Base-by-base conservation (phyloP, 2,329 filamentous ascomycete species). In the Ploettnerulaceae sp. region DNA sequence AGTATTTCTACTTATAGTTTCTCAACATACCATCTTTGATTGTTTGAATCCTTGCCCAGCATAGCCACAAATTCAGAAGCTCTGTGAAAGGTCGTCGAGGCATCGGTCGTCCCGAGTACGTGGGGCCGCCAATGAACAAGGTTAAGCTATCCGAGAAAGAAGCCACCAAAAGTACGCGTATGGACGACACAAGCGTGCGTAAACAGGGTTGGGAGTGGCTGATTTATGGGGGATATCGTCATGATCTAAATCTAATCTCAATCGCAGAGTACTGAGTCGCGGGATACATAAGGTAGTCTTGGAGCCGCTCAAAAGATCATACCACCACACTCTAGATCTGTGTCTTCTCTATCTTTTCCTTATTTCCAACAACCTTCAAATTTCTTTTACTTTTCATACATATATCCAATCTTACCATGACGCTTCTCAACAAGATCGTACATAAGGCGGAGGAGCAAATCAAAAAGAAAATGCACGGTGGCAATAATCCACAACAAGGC, bases 381-480 rank as follows among this genome's bases (percentile, higher is more conserved):
- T 18, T 18, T 20, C 21, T 6, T 3, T 4, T 9, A 14, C 9
- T 15, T 36, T 21, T 36, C 33, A 5, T n/a, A n/a, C n/a, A 9
- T 34, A 18, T 11, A 22, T 20, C 39, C 24, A 11, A 24, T 31
- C 14, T 17, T 14, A 31, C 17, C 25, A 38, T 25, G 7, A 45
- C 33, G 33, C 29, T n/a, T 31, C 34, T 45, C 34, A 28, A 44
- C 18, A 36, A 44, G 17, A 28, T 45, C 17, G 32, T 45, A n/a
- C 34, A 45, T 9, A 45, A 45, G 12, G 25, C 35, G 3, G 42
- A 45, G 9, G 33, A 45, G 26, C 21, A 38, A 24, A 35, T 45
- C 18, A 31, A 45, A 34, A 45, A 29, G 42, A 38, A 45, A 21
- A 38, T 20, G n/a, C 25, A 38, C 3, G 5, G 25, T 9, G 42